Base-by-base conservation (phyloP, 1,139 yeast genomes). In the Saccharomycopsis crataegensis region DNA sequence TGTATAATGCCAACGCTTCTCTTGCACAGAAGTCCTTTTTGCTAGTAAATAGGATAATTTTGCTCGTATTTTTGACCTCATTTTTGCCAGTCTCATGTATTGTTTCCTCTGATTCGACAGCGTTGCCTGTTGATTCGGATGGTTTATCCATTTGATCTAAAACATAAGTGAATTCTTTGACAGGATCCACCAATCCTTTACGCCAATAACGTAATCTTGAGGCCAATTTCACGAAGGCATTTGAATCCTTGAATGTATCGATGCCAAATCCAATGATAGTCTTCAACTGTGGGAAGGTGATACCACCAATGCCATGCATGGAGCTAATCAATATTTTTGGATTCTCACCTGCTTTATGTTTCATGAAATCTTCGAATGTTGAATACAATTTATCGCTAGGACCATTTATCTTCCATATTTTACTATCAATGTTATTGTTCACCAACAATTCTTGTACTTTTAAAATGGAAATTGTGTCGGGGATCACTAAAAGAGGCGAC, bases 1-100 rank as follows among this genome's bases (percentile, higher is more conserved):
- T 31, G 22, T 45, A 45, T 12, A 45, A 32, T 8, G 48, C 48
- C 48, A 45, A 32, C 9, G 48, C 48, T 33, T 45, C 48, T 12
- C 22, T 31, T 2, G 48, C n/a, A 6, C 12, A 9, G 16, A 45
- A 45, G 22, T 45, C 48, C 22, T 32, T 32, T 16, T 45, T 45
- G 37, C 4, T 11, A 33, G 48, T 8, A 32, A 45, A 16, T 9
- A 45, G 6, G 14, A 45, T 32, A 4, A 45, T 4, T 43, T 43
- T 43, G 17, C 28, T 8, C 4, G 2, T 11, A 11, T 36, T 11
- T 11, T 36, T n/a, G 11, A 2, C 11, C 5, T 11, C n/a, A 5
- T 11, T n/a, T 9, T 32, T 16, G 2, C 16, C 14, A 16, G 31
- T 42, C 11, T 6, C 22, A 8, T 43, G 34, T 5, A 4, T 22